phyloP scores from a whole-genome alignment of 768 basidiomycete genomes.

The Lactarius hatsudake region DNA sequence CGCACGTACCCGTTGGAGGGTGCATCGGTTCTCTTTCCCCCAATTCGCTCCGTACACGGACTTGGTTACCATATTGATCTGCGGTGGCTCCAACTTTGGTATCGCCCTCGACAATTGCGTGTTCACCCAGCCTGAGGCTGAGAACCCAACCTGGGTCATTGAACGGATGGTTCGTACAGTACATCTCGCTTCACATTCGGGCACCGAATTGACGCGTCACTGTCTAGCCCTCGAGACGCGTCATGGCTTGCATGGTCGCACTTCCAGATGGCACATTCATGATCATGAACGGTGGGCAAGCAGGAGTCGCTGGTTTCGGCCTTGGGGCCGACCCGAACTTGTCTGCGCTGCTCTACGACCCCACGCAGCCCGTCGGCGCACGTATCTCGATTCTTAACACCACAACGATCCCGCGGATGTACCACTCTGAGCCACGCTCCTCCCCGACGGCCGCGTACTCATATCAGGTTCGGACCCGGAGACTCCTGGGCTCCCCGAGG shows the following conservation, averaged over 20 bases:
- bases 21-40: slow-evolving; percentile 64
- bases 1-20: slow-evolving; percentile 80
- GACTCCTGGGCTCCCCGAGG: slow-evolving; percentile 61
- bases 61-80: slow-evolving; percentile 64
- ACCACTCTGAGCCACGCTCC: slow-evolving; percentile 76
- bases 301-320: slow-evolving; percentile 73
- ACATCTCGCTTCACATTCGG: neutral
- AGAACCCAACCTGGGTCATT: slow-evolving; percentile 61
- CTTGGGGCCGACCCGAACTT: slow-evolving; percentile 62
- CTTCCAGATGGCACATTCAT: slow-evolving; percentile 75
- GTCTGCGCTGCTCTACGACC: slow-evolving; percentile 68
- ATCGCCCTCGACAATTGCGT: slow-evolving; percentile 68
- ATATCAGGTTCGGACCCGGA: slow-evolving; percentile 77
- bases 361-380: slow-evolving; percentile 51
- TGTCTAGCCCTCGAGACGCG: slow-evolving; percentile 61
- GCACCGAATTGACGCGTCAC: neutral
- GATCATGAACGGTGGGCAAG: slow-evolving; percentile 71
- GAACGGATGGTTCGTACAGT: slow-evolving; percentile 68
- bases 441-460: slow-evolving; percentile 72
- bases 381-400: slow-evolving; percentile 64
- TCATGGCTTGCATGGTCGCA: slow-evolving; percentile 72
- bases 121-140: slow-evolving; percentile 59
- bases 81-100: slow-evolving; percentile 69
- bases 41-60: slow-evolving; percentile 71
- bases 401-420: slow-evolving; percentile 72